Conservation (phyloP, 768 basidiomycete species). For the Collybia nuda region DNA sequence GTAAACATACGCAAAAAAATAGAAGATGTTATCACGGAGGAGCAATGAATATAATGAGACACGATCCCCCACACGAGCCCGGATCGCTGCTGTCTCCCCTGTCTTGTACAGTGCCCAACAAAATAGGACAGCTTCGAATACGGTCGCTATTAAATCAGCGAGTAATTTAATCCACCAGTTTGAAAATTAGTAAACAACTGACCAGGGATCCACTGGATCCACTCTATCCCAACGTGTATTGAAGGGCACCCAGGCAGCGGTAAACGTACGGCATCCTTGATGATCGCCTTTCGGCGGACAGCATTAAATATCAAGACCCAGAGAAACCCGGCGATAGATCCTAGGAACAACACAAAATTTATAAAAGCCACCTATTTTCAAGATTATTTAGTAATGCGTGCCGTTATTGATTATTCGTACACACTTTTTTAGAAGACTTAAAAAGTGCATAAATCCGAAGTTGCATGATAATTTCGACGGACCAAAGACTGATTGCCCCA, state of each 20-base stretch:
- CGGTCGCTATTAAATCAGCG: constrained; percentile 7
- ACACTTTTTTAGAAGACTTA: constrained; percentile 36
- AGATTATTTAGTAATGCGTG: neutral
- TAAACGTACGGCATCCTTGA: constrained; percentile 32
- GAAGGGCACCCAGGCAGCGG: constrained; percentile 36
- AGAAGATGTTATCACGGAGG: constrained; percentile 42
- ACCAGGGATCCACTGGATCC: constrained; percentile 47
- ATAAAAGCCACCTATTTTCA: constrained; percentile 32
- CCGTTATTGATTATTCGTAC: neutral
- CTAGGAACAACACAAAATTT: constrained; percentile 37
- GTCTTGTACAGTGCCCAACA: constrained; percentile 37
- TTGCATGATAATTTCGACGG: constrained; percentile 50
- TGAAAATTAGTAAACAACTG: constrained; percentile 1
- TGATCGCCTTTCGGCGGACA: constrained; percentile 30
- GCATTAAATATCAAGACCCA: constrained; percentile 40
- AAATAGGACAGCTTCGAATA: constrained; percentile 42
- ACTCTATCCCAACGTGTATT: constrained; percentile 40
- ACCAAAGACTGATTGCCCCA: constrained; percentile 46
- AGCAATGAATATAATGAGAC: constrained; percentile 32
- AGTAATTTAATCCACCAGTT: no score
- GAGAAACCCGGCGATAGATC: constrained; percentile 40
- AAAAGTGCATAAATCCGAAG: constrained; percentile 44
- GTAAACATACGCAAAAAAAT: constrained; percentile 38
- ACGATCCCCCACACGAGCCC: constrained; percentile 20
- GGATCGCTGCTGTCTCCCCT: constrained; percentile 19